phyloP scores from a whole-genome alignment of 805 yeast genomes.

The Blastobotrys muscicola region DNA sequence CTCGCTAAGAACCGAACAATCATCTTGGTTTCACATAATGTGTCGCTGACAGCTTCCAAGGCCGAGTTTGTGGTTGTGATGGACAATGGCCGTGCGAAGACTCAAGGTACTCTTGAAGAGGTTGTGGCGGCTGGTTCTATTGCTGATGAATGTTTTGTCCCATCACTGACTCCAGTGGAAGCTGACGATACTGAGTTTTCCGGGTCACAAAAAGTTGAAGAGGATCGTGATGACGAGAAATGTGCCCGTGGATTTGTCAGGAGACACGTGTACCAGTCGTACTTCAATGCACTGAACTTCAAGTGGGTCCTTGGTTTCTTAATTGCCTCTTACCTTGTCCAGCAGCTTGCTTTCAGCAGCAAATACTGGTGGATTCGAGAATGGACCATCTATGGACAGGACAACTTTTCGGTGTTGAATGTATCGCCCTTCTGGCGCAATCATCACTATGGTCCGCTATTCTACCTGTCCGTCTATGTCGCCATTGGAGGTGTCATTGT shows the following conservation, averaged over 20 bases:
- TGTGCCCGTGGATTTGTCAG: constrained; percentile 79
- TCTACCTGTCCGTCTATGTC: constrained; percentile 58
- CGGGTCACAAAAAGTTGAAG: constrained; percentile 14
- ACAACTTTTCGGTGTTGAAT: constrained; percentile 30
- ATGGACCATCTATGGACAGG: constrained; percentile 43
- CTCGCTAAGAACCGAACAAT: constrained; percentile 80
- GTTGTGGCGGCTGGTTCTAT: constrained; percentile 34
- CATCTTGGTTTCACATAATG: constrained; percentile 84
- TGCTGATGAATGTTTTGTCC: constrained; percentile 36
- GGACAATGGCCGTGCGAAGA: constrained; percentile 71
- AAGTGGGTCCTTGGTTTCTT: constrained; percentile 40
- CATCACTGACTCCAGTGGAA: constrained; percentile 53
- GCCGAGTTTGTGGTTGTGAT: constrained; percentile 75
- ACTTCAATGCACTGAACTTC: constrained; percentile 60
- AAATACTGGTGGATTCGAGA: constrained; percentile 83
- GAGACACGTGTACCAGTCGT: constrained; percentile 56
- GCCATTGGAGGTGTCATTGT: constrained; percentile 59
- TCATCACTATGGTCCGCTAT: constrained; percentile 29
- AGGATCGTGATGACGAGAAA: constrained; percentile 68
- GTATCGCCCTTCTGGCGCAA: constrained; percentile 13
- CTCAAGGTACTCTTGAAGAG: constrained; percentile 52
- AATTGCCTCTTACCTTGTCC: constrained; percentile 37
- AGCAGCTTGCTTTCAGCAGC: constrained; percentile 51
- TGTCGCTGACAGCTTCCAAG: constrained; percentile 71
- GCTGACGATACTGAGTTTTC: background rate